Evolutionary conservation across 2,329 filamentous ascomycete species (phyloP).

Genomic region (Fusarium coicis): DNA sequence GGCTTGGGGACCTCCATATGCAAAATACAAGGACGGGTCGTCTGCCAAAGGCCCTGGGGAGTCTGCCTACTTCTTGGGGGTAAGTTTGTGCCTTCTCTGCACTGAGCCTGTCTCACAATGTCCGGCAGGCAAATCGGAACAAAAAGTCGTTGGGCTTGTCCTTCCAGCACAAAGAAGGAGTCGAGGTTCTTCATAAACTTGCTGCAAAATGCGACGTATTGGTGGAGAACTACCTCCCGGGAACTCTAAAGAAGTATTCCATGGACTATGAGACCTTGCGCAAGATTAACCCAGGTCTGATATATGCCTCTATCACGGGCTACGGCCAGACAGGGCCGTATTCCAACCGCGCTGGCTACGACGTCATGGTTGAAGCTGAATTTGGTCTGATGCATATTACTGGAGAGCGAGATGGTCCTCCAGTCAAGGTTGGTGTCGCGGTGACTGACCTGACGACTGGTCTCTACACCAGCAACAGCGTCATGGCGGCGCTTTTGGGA

Average conservation of each 20-base stretch:
- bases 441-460: constrained; percentile 97
- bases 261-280: constrained; percentile 87
- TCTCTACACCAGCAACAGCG: constrained; percentile 92
- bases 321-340: constrained; percentile 97
- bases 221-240: constrained; percentile 96
- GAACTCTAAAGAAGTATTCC: constrained; percentile 86
- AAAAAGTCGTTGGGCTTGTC: constrained; percentile 94
- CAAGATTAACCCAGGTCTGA: constrained; percentile 83
- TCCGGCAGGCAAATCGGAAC: constrained; percentile 85
- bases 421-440: constrained; percentile 96
- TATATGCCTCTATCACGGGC: constrained; percentile 96
- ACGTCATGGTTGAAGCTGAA: constrained; percentile 99
- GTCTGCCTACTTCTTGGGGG: constrained; percentile 92
- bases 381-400: constrained; percentile 99
- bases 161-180: constrained; percentile 85
- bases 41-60: constrained; percentile 79
- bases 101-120: constrained; percentile 23
- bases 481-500: constrained; percentile 91
- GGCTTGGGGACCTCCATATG: constrained; percentile 96
- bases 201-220: constrained; percentile 88
- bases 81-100: constrained; percentile 54
- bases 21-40: constrained; percentile 74
- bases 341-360: constrained; percentile 87
- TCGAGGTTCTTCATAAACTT: constrained; percentile 87
- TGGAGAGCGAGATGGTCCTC: constrained; percentile 84